Conservation (phyloP, 2,329 filamentous ascomycete species). For the Seiridium cupressi region DNA sequence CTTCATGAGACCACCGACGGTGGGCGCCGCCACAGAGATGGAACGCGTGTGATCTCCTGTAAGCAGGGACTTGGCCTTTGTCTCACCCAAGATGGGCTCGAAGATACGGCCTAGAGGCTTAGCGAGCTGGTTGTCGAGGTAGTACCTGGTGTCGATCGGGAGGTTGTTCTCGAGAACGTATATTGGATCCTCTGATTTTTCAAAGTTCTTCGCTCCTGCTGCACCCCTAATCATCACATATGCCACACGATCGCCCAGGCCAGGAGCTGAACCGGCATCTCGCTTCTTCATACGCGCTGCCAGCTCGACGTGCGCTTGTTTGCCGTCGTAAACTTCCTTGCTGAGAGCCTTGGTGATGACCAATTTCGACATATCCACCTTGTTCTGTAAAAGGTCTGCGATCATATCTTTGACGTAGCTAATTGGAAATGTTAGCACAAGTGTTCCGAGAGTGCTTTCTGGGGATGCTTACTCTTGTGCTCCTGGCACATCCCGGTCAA, state of each 20-base stretch:
- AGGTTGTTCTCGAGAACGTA: conserved; percentile 97
- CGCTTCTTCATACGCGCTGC: conserved; percentile 96
- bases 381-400: conserved; percentile 92
- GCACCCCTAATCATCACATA: conserved; percentile 97
- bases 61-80: conserved; percentile 80
- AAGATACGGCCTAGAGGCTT: conserved; percentile 95
- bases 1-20: conserved; percentile 93
- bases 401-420: conserved; percentile 97
- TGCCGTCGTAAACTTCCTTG: conserved; percentile 84
- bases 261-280: conserved; percentile 89
- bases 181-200: conserved; percentile 95
- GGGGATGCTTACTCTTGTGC: conserved; percentile 74
- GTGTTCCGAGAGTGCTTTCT: conserved; percentile 30
- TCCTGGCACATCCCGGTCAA: conserved; percentile 84
- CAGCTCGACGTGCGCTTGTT: conserved; percentile 94
- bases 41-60: conserved; percentile 93
- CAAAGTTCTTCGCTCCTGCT: conserved; percentile 88
- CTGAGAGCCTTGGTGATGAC: conserved; percentile 97
- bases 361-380: conserved; percentile 97
- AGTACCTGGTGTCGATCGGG: conserved; percentile 97
- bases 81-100: conserved; percentile 94
- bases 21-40: conserved; percentile 88
- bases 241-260: conserved; percentile 90
- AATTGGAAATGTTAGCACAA: conserved; percentile 33
- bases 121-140: conserved; percentile 95